phyloP scores from a whole-genome alignment of 2,329 filamentous ascomycete genomes.

The Neopestalotiopsis sp. region DNA sequence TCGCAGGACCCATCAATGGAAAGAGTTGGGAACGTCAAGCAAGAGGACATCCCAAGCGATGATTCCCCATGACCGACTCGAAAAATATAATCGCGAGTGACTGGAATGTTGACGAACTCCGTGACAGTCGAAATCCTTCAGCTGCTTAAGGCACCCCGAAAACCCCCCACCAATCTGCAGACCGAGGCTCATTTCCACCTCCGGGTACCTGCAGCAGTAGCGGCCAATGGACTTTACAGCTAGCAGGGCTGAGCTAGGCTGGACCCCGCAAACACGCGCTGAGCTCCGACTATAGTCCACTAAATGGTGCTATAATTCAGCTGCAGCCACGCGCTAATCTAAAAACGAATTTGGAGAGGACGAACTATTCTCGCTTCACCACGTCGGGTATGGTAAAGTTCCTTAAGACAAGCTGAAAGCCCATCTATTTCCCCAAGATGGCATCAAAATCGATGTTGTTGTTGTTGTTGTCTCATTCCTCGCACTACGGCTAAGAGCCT shows the following conservation, averaged over 20 bases:
- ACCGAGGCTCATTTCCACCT: neutral
- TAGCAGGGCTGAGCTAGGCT: neutral
- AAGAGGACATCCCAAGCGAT: neutral
- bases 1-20: neutral
- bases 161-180: neutral
- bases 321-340: neutral
- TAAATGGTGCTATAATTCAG: neutral
- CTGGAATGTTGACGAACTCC: neutral
- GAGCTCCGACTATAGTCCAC: neutral
- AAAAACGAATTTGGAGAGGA: neutral
- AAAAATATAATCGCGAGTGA: neutral
- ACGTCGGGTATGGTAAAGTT: neutral
- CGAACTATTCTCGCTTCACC: neutral
- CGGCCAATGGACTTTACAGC: neutral
- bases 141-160: neutral
- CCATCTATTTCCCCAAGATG: neutral
- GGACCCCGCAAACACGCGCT: neutral
- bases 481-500: too few relatives aligned
- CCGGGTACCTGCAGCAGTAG: neutral
- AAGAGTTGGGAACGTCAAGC: neutral
- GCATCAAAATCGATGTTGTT: neutral
- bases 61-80: neutral
- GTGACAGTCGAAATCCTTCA: neutral
- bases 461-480: too few relatives aligned
- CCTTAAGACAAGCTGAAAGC: neutral